Percentiles rank a stretch among this genome's conserved stretches.
These are phyloP conservation scores for Clonostachys chloroleuca DNA, from an alignment of 2,329 filamentous ascomycete species.

Conservation along the genomic window DNA sequence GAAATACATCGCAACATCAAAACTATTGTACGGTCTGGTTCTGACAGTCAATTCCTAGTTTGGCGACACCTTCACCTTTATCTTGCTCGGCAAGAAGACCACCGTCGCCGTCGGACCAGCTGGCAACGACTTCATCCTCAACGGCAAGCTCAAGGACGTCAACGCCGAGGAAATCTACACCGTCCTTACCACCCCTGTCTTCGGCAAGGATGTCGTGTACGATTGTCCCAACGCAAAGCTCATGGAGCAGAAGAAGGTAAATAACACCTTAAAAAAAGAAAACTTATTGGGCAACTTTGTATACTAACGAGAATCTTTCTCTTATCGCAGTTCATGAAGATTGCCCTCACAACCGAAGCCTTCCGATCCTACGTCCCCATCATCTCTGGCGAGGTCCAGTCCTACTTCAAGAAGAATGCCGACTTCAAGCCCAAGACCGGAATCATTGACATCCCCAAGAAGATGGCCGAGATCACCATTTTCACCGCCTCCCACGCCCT, in stretches of 20 bases:
- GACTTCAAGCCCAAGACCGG: conserved; percentile 66
- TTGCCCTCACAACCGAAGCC: conserved; percentile 70
- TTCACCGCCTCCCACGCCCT: conserved; percentile 84
- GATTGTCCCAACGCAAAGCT: conserved; percentile 88
- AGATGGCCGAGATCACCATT: conserved; percentile 83
- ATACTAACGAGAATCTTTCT: neutral
- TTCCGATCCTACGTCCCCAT: conserved; percentile 74
- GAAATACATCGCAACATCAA: neutral
- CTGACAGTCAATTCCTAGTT: conserved; percentile 40
- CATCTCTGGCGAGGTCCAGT: conserved; percentile 69
- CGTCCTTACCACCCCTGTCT: conserved; percentile 67
- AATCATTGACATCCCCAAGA: conserved; percentile 65
- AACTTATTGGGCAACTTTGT: no score
- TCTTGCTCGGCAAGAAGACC: conserved; percentile 83
- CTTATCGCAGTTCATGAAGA: conserved; percentile 66
- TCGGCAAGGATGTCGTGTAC: conserved; percentile 84
- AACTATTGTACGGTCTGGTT: neutral
- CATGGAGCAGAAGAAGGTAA: conserved; percentile 94
- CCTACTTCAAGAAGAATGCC: conserved; percentile 65
- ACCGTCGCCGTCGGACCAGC: conserved; percentile 79
- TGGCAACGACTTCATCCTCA: conserved; percentile 88
- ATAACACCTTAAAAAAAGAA: conserved; percentile 7
- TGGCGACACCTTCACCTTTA: conserved; percentile 85
- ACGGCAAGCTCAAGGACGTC: conserved; percentile 85
- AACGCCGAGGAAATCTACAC: conserved; percentile 89